These are phyloP conservation scores for Phylloporus gajari DNA, from an alignment of 1,284 basidiomycete species.

Conservation along the genomic window DNA sequence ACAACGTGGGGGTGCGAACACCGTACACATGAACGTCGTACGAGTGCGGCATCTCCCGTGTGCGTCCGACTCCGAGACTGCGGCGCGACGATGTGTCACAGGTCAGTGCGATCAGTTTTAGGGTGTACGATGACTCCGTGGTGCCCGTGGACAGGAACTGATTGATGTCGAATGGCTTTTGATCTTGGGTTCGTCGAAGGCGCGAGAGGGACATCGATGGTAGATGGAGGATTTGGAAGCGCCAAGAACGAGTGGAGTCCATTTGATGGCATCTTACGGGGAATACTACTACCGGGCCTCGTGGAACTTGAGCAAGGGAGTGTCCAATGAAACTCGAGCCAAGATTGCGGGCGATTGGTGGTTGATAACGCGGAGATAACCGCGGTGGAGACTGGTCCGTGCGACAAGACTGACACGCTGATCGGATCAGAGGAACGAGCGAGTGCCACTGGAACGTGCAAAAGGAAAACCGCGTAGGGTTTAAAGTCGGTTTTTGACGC, in stretches of 20 bases:
- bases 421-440: too few relatives aligned
- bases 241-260: too few relatives aligned
- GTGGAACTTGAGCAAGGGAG: too few relatives aligned
- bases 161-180: not conserved
- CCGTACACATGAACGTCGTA: too few relatives aligned
- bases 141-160: not conserved
- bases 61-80: not conserved
- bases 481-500: not conserved
- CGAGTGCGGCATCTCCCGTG: not conserved
- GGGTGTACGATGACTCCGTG: not conserved
- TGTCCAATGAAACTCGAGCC: too few relatives aligned
- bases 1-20: too few relatives aligned
- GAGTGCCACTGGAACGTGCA: not conserved
- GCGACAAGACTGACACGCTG: too few relatives aligned
- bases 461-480: not conserved
- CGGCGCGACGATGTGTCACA: not conserved
- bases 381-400: too few relatives aligned
- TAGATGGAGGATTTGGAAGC: constrained; percentile 3
- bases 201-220: not conserved
- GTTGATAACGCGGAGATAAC: not conserved
- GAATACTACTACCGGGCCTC: too few relatives aligned
- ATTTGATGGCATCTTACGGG: too few relatives aligned
- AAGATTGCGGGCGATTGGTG: not conserved
- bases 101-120: not conserved
- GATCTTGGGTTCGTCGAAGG: not conserved